Conservation (phyloP, 2,329 filamentous ascomycete genomes). For the Penicillium polonicum region DNA sequence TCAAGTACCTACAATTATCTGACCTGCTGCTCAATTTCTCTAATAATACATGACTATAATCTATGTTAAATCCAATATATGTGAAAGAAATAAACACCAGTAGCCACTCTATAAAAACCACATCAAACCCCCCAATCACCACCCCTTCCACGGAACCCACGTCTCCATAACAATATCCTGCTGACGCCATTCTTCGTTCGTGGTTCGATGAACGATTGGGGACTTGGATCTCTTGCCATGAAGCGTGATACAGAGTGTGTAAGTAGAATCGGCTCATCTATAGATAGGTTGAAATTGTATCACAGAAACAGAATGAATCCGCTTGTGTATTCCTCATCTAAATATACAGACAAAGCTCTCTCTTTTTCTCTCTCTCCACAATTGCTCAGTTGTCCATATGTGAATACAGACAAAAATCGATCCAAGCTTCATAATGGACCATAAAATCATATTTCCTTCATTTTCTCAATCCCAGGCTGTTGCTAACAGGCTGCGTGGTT, state of each 20-base stretch:
- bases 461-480: too few relatives aligned
- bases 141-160: slow-evolving; percentile 31
- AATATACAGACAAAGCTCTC: neutral
- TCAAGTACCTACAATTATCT: neutral
- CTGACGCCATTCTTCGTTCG: too few relatives aligned
- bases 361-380: neutral
- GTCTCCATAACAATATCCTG: slow-evolving; percentile 25
- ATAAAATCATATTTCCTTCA: too few relatives aligned
- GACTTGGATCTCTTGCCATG: too few relatives aligned
- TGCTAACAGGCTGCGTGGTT: too few relatives aligned
- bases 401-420: neutral
- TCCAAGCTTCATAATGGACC: too few relatives aligned
- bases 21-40: neutral
- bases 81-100: neutral
- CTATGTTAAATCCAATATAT: too few relatives aligned
- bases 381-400: neutral
- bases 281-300: too few relatives aligned
- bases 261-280: too few relatives aligned
- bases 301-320: neutral
- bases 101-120: neutral
- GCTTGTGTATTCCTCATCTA: neutral
- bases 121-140: slow-evolving; percentile 9
- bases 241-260: too few relatives aligned
- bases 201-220: too few relatives aligned
- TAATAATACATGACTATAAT: neutral